Conservation (phyloP, 495 filamentous ascomycete genomes). For the Aspergillus egyptiacus region DNA sequence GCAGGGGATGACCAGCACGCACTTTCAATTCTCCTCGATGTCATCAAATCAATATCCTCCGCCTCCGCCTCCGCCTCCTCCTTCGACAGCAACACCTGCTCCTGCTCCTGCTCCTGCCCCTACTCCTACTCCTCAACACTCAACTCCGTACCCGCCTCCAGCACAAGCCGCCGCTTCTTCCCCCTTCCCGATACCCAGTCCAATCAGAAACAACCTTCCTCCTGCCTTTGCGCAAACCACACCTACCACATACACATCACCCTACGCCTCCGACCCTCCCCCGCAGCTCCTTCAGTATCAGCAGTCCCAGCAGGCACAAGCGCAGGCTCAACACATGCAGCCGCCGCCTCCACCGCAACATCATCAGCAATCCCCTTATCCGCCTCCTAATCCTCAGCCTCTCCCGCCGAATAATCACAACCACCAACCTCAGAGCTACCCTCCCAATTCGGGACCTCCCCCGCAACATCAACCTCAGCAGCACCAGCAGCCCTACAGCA, state of each 20-base stretch:
- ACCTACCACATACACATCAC: constrained; percentile 38
- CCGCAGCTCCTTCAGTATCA: constrained; percentile 32
- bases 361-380: constrained; percentile 29
- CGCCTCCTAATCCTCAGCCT: constrained; percentile 24
- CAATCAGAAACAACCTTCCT: constrained; percentile 41
- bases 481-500: constrained; percentile 16
- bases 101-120: constrained; percentile 21
- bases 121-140: constrained; percentile 15
- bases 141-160: constrained; percentile 22
- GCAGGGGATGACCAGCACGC: constrained; percentile 32
- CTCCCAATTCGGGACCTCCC: constrained; percentile 22
- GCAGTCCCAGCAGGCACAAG: constrained; percentile 20
- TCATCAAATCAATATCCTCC: constrained; percentile 29
- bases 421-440: constrained; percentile 25
- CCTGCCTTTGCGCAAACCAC: constrained; percentile 38
- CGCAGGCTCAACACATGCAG: constrained; percentile 10
- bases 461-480: constrained; percentile 23
- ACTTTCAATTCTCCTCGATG: constrained; percentile 43
- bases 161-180: constrained; percentile 14
- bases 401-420: constrained; percentile 14
- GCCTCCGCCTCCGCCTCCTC: constrained; percentile 12
- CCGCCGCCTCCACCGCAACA: constrained; percentile 23
- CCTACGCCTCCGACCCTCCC: constrained; percentile 39
- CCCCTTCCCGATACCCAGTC: constrained; percentile 37
- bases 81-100: constrained; percentile 18